phyloP scores from a whole-genome alignment of 176 grass and related monocot genomes.

The Stipa capillata region DNA sequence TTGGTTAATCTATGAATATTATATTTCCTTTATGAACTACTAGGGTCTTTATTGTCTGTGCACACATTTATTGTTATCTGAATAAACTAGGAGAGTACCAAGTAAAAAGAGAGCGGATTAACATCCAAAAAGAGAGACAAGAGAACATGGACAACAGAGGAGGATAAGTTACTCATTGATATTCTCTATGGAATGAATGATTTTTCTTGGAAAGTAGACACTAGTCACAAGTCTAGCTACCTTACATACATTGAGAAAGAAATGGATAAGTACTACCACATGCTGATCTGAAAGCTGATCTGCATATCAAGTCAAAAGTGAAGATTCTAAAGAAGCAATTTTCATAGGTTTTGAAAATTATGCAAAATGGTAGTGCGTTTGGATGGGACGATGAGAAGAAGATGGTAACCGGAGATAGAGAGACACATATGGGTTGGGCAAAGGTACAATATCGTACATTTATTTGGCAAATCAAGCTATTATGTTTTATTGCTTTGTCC shows the following conservation, averaged over 20 bases:
- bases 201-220: background rate
- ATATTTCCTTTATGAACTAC: no score
- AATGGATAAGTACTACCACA: background rate
- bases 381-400: background rate
- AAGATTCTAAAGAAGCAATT: background rate
- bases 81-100: background rate
- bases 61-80: no score
- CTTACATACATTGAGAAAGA: background rate
- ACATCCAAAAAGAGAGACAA: no score
- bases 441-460: no score
- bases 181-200: background rate
- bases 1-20: no score
- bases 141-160: background rate
- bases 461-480: no score
- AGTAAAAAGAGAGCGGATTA: background rate
- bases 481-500: background rate
- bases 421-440: no score
- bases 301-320: background rate
- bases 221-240: background rate
- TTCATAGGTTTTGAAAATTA: background rate
- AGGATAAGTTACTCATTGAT: background rate
- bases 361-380: no score
- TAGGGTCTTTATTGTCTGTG: no score
- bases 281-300: background rate
- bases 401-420: no score